Percentiles rank a stretch among this genome's conserved stretches.
Evolutionary conservation across 2,329 filamentous ascomycete species (phyloP).

Genomic region (Colletotrichum viniferum): DNA sequence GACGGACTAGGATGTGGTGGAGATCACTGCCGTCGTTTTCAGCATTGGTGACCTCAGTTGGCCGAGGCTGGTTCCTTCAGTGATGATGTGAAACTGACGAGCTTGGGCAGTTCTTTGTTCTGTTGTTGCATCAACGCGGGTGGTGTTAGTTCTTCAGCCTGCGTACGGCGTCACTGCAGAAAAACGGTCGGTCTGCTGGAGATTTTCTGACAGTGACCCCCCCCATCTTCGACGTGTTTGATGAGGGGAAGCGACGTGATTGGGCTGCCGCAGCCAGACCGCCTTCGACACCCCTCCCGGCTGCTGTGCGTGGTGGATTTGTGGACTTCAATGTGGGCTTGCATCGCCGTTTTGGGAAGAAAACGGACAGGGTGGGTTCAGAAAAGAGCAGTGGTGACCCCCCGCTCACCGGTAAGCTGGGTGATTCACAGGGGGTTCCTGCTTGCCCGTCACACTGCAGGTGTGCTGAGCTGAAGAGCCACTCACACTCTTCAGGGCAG

Average conservation of each 20-base stretch:
- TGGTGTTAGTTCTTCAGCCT: not conserved
- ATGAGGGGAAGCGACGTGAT: not conserved
- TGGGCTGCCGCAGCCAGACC: slow-evolving; percentile 6
- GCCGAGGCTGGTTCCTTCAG: not conserved
- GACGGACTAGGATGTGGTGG: not conserved
- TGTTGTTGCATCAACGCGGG: not conserved
- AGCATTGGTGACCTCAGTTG: not conserved
- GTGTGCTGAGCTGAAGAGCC: not conserved
- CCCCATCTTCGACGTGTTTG: not conserved
- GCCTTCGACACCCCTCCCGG: slow-evolving; percentile 6
- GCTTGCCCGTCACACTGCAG: not conserved
- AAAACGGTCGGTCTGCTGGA: not conserved
- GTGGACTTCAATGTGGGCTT: slow-evolving; percentile 7
- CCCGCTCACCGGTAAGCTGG: not conserved
- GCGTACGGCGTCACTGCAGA: not conserved
- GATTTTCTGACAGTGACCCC: not conserved
- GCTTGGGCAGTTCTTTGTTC: not conserved
- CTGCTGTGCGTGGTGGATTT: not conserved
- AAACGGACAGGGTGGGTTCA: not conserved
- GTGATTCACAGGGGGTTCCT: not conserved
- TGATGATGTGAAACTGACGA: not conserved
- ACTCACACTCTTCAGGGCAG: not conserved
- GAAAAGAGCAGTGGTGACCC: slow-evolving; percentile 3
- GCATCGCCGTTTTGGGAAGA: slow-evolving; percentile 9
- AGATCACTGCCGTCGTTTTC: not conserved